Evolutionary conservation across 1,139 yeast genomes (phyloP).

Genomic region (Hyphopichia pseudoburtonii): DNA sequence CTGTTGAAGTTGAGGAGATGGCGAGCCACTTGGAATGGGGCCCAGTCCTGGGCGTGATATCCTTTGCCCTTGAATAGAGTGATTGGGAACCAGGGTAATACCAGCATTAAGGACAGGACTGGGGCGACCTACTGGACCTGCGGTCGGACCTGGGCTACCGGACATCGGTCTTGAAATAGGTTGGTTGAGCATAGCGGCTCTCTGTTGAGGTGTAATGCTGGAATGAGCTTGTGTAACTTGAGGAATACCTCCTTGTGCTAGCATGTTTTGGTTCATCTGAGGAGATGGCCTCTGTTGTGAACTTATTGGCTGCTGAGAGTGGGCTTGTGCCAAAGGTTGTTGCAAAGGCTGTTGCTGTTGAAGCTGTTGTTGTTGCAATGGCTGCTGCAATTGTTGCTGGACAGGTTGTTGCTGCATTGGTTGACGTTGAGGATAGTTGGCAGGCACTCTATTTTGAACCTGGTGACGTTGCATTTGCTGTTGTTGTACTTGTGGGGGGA

Average conservation of each 20-base stretch:
- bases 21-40: constrained; percentile 2
- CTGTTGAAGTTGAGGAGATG: constrained; percentile 4
- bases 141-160: background rate
- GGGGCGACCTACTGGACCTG: background rate
- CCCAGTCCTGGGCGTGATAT: constrained; percentile 5
- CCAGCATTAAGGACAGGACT: background rate
- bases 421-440: too few species aligned
- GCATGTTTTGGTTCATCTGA: constrained; percentile 1
- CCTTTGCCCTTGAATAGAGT: background rate
- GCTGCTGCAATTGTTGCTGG: constrained; percentile 11
- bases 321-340: background rate
- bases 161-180: background rate
- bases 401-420: background rate
- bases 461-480: constrained; percentile 8
- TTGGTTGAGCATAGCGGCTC: constrained; percentile 2
- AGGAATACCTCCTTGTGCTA: background rate
- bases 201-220: constrained; percentile 1
- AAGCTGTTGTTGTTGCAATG: constrained; percentile 7
- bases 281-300: constrained; percentile 14
- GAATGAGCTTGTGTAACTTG: background rate
- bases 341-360: constrained; percentile 2
- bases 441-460: too few species aligned
- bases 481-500: constrained; percentile 1
- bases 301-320: constrained; percentile 8
- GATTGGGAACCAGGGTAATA: background rate